A percentile compares a stretch with the other conserved stretches of the same genome.
phyloP scores from a whole-genome alignment of 1,284 basidiomycete genomes.

The Irpex sp. region DNA sequence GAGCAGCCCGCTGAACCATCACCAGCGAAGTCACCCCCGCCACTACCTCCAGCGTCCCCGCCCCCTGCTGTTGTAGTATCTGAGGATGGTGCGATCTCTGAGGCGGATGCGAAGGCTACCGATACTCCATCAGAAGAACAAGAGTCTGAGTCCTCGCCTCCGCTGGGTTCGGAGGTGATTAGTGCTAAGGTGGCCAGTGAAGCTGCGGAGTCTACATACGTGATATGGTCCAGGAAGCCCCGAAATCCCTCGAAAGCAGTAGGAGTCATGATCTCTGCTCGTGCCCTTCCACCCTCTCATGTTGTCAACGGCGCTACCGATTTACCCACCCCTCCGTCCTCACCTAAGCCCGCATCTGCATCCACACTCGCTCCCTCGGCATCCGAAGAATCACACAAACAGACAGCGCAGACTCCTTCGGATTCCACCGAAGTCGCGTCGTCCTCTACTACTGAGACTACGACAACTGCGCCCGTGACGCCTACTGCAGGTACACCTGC shows the following conservation, averaged over 20 bases:
- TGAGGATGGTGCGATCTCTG: no score
- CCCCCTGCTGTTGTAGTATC: neutral
- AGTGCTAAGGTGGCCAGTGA: constrained; percentile 2
- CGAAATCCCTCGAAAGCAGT: constrained; percentile 56
- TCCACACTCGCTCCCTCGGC: constrained; percentile 1
- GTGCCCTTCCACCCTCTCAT: constrained; percentile 53
- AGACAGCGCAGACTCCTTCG: constrained; percentile 3
- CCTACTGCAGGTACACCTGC: constrained; percentile 54
- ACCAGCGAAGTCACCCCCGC: neutral
- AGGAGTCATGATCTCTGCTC: constrained; percentile 62
- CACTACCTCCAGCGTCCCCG: neutral
- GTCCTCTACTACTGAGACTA: constrained; percentile 35
- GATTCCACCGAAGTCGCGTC: constrained; percentile 21
- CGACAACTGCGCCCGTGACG: constrained; percentile 40
- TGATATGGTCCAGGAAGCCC: constrained; percentile 67
- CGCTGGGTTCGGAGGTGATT: constrained; percentile 3
- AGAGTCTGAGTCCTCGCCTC: neutral
- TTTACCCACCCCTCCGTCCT: constrained; percentile 43
- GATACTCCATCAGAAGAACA: neutral
- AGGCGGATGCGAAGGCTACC: neutral
- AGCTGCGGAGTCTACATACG: constrained; percentile 32
- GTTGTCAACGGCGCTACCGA: constrained; percentile 52
- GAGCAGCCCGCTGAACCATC: neutral
- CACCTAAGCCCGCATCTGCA: constrained; percentile 16
- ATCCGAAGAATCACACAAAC: neutral